Conservation (phyloP, 2,329 filamentous ascomycete genomes). For the Cryphonectria carpinicola region DNA sequence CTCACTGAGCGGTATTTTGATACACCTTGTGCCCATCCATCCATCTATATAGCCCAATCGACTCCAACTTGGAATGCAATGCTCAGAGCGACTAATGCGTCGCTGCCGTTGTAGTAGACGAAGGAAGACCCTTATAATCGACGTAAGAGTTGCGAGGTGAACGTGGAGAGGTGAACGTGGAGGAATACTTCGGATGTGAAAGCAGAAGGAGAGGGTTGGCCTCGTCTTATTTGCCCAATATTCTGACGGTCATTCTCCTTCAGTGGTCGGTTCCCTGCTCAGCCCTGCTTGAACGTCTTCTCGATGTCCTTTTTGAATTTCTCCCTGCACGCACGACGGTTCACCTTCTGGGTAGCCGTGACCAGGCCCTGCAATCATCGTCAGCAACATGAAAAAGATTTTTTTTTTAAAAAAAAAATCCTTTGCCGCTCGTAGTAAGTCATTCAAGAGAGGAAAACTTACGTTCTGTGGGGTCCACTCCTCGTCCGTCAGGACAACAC, state of each 20-base stretch:
- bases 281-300: slow-evolving; percentile 40
- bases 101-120: not conserved
- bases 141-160: not conserved
- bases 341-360: slow-evolving; percentile 65
- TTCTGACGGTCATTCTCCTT: not conserved
- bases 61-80: not conserved
- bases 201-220: no score
- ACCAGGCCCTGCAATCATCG: slow-evolving; percentile 55
- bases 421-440: slow-evolving; percentile 16
- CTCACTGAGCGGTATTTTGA: not conserved
- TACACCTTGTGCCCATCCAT: not conserved
- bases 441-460: slow-evolving; percentile 47
- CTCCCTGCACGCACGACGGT: slow-evolving; percentile 56
- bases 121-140: not conserved
- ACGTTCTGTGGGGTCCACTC: slow-evolving; percentile 88
- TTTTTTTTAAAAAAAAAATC: no score
- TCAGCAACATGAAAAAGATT: not conserved
- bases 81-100: not conserved
- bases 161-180: not conserved
- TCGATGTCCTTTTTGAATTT: slow-evolving; percentile 57
- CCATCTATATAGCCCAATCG: not conserved
- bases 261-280: not conserved
- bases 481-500: slow-evolving; percentile 78
- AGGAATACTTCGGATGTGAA: not conserved
- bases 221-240: not conserved